A percentile compares a stretch with the other conserved stretches of the same genome.
phyloP scores from a whole-genome alignment of 2,329 filamentous ascomycete genomes.

The Claviceps sp. region DNA sequence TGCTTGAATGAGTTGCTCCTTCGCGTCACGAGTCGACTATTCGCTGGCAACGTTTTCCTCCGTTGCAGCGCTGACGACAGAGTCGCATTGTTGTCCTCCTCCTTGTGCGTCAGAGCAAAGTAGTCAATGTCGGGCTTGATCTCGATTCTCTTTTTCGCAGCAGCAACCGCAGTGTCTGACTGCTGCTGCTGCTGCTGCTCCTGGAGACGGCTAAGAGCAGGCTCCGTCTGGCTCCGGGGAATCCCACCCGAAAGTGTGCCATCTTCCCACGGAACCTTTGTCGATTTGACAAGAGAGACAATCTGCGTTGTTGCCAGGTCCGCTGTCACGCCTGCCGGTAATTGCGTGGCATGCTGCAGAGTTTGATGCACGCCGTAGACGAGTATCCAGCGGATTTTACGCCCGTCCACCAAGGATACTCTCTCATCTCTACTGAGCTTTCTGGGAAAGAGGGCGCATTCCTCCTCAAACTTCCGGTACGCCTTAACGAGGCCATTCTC shows the following conservation, averaged over 20 bases:
- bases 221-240: constrained; percentile 16
- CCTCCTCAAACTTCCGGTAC: constrained; percentile 58
- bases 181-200: constrained; percentile 6
- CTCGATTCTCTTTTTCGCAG: constrained; percentile 18
- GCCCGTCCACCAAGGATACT: constrained; percentile 44
- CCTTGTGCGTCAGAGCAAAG: constrained; percentile 29
- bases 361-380: constrained; percentile 63
- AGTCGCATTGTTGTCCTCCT: not conserved
- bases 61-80: constrained; percentile 3
- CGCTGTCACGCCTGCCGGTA: constrained; percentile 49
- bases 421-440: constrained; percentile 44
- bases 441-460: constrained; percentile 32
- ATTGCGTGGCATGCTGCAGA: constrained; percentile 48
- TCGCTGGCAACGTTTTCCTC: constrained; percentile 3
- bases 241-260: constrained; percentile 15
- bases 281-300: constrained; percentile 28
- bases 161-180: not conserved
- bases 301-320: constrained; percentile 43
- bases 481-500: constrained; percentile 49
- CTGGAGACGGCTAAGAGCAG: constrained; percentile 8
- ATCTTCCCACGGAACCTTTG: constrained; percentile 34
- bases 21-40: constrained; percentile 8
- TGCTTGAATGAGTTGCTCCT: constrained; percentile 19
- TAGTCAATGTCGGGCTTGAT: constrained; percentile 46
- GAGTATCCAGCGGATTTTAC: constrained; percentile 67